Percentiles rank a stretch among this genome's conserved stretches.
Evolutionary conservation across 495 filamentous ascomycete genomes (phyloP).

Genomic region (Letharia columbiana): DNA sequence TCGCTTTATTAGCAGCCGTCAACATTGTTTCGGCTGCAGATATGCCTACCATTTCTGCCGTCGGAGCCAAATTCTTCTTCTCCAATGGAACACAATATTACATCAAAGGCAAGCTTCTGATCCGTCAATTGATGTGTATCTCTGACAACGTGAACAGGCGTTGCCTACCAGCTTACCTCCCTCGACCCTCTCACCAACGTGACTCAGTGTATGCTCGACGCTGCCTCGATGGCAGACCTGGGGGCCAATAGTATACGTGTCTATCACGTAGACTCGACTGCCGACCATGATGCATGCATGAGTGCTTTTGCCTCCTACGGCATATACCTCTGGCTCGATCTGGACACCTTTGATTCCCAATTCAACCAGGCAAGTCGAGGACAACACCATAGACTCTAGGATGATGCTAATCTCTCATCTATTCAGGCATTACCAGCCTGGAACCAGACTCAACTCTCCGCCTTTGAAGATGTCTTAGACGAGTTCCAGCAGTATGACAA

Average conservation of each 20-base stretch:
- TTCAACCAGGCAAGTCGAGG: slow-evolving; percentile 55
- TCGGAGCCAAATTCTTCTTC: slow-evolving; percentile 81
- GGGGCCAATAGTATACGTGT: slow-evolving; percentile 82
- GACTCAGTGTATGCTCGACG: slow-evolving; percentile 71
- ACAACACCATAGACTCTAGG: neutral
- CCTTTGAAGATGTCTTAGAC: slow-evolving; percentile 66
- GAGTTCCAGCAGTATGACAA: slow-evolving; percentile 72
- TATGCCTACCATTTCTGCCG: slow-evolving; percentile 52
- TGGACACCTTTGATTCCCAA: slow-evolving; percentile 74
- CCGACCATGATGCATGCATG: slow-evolving; percentile 67
- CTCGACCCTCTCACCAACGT: slow-evolving; percentile 68
- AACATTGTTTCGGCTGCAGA: slow-evolving; percentile 10
- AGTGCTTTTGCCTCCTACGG: slow-evolving; percentile 56
- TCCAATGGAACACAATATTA: slow-evolving; percentile 70
- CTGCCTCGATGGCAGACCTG: slow-evolving; percentile 65
- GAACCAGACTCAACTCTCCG: slow-evolving; percentile 59
- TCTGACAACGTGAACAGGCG: slow-evolving; percentile 38
- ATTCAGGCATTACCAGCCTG: slow-evolving; percentile 42
- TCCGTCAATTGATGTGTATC: slow-evolving; percentile 16
- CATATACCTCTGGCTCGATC: slow-evolving; percentile 74
- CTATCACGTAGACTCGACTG: slow-evolving; percentile 70
- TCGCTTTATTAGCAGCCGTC: slow-evolving; percentile 13
- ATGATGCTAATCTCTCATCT: slow-evolving; percentile 6
- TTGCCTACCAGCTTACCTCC: slow-evolving; percentile 60
- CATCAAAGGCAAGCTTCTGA: slow-evolving; percentile 55